Percentiles rank a stretch among this genome's conserved stretches.
phyloP scores from a whole-genome alignment of 2,329 filamentous ascomycete species.

The Venturia carpophila region DNA sequence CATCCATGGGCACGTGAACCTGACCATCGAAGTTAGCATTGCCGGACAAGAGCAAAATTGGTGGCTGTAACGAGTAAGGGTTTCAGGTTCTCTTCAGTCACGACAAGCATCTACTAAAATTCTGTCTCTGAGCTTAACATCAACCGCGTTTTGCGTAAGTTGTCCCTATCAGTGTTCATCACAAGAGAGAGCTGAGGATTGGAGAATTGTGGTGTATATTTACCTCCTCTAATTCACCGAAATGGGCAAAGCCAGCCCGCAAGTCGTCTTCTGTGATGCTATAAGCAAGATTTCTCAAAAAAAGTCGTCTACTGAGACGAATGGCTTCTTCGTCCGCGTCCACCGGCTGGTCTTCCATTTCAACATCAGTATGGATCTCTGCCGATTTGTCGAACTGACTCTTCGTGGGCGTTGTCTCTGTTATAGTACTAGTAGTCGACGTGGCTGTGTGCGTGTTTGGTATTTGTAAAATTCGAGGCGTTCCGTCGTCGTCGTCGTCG shows the following conservation, averaged over 20 bases:
- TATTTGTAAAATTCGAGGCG: not conserved
- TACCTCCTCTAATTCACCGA: conserved; percentile 82
- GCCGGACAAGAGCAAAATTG: conserved; percentile 18
- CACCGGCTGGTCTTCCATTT: not conserved
- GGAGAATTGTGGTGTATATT: conserved; percentile 35
- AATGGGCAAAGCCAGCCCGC: conserved; percentile 59
- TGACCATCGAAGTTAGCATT: conserved; percentile 44
- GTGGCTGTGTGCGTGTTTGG: not conserved
- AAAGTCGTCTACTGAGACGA: conserved; percentile 66
- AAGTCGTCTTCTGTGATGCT: conserved; percentile 70
- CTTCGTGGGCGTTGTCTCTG: not conserved
- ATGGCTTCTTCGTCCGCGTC: conserved; percentile 38
- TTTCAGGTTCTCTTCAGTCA: conserved; percentile 37
- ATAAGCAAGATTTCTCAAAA: conserved; percentile 83
- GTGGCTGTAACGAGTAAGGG: conserved; percentile 26
- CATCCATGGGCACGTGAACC: conserved; percentile 79
- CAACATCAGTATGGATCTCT: conserved; percentile 4
- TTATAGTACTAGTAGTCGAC: not conserved
- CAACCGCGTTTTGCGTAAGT: conserved; percentile 86
- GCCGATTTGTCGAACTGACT: not conserved
- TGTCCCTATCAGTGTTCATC: conserved; percentile 99
- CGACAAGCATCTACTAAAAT: conserved; percentile 99
- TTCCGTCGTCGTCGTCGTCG: conserved; percentile 34
- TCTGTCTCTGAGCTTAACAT: conserved; percentile 76
- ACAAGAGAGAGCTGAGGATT: conserved; percentile 30